phyloP scores from a whole-genome alignment of 345 rosid species.

The Salix dunnii region DNA sequence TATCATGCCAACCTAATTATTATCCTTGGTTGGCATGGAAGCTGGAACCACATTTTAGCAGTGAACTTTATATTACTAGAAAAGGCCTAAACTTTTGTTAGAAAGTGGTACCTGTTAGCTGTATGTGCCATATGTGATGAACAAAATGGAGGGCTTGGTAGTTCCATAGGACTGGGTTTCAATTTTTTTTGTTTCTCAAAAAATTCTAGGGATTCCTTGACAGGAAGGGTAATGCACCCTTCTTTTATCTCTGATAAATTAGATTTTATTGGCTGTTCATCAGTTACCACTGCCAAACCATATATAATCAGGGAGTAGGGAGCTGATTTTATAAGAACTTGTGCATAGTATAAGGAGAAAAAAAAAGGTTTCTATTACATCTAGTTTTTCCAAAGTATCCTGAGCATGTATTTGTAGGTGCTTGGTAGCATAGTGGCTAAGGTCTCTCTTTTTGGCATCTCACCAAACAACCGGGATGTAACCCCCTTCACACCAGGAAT shows the following conservation, averaged over 20 bases:
- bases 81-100: background rate
- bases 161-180: background rate
- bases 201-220: background rate
- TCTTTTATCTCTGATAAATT: background rate
- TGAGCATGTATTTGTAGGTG: background rate
- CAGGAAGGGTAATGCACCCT: background rate
- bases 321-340: background rate
- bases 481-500: background rate
- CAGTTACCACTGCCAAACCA: background rate
- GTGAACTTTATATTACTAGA: background rate
- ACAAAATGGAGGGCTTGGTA: background rate
- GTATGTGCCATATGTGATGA: background rate
- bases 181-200: background rate
- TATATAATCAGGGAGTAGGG: background rate
- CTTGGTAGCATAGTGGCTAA: background rate
- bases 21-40: background rate
- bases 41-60: background rate
- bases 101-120: background rate
- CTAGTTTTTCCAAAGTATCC: background rate
- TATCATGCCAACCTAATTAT: background rate
- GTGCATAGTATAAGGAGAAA: background rate
- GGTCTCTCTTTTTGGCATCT: background rate
- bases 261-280: background rate
- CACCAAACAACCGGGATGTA: background rate
- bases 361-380: background rate